Conservation (phyloP, 2,329 filamentous ascomycete species). For the Fusarium pseudocircinatum region DNA sequence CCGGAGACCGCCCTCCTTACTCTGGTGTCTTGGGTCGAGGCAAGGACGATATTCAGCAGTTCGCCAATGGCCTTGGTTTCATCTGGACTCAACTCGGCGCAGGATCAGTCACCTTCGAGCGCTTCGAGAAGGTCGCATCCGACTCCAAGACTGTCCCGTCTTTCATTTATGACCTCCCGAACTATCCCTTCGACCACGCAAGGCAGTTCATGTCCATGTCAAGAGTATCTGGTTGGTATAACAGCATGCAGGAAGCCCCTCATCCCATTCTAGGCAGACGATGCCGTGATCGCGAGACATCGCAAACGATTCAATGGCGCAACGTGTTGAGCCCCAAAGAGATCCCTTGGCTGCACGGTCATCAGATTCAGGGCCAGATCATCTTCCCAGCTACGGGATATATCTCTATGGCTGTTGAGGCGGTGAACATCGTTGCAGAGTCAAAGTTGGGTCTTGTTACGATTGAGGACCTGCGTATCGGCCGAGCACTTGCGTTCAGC, state of each 20-base stretch:
- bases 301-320: neutral
- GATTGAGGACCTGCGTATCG: rapidly evolving
- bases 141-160: rapidly evolving
- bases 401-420: neutral
- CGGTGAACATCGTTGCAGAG: rapidly evolving
- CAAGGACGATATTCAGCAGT: neutral
- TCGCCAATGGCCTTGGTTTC: neutral
- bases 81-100: neutral
- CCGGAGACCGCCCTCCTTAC: neutral
- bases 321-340: neutral
- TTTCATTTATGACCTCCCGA: neutral
- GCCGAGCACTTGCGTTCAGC: rapidly evolving
- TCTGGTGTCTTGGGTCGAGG: neutral
- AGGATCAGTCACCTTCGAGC: neutral
- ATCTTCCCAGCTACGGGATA: neutral
- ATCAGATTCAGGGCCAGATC: neutral
- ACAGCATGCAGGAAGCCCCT: neutral
- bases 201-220: neutral
- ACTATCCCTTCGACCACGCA: neutral
- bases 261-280: neutral
- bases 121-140: neutral
- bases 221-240: neutral
- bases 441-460: rapidly evolving
- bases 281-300: neutral
- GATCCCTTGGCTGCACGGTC: neutral